These are phyloP conservation scores for Citrus trifoliata DNA, from an alignment of 345 rosid genomes.

Conservation along the genomic window DNA sequence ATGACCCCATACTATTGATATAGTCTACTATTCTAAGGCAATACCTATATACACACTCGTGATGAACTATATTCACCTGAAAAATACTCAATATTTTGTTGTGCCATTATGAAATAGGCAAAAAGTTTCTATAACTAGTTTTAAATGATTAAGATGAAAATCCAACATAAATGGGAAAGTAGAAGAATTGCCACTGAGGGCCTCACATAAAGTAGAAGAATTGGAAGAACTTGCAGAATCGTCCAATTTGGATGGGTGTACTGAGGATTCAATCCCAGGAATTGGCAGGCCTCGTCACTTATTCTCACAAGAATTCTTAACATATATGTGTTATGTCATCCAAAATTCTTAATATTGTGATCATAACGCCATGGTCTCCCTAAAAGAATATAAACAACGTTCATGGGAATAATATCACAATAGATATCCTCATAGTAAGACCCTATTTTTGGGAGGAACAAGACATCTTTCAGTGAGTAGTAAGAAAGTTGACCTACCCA, in stretches of 20 bases:
- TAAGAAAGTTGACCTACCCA: background rate
- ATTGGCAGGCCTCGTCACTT: slow-evolving; percentile 53
- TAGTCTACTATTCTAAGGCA: too few relatives aligned
- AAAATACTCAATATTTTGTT: background rate
- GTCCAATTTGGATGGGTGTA: slow-evolving; percentile 99
- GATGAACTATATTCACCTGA: background rate
- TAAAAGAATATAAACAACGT: background rate
- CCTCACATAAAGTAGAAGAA: slow-evolving; percentile 96
- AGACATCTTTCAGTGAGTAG: background rate
- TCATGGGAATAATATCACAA: background rate
- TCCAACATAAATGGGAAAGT: background rate
- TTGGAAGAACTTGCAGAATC: slow-evolving; percentile 95
- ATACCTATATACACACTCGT: background rate
- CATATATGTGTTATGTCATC: background rate
- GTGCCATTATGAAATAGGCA: background rate
- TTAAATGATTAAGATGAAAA: background rate
- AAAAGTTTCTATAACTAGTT: background rate
- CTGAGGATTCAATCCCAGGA: slow-evolving; percentile 86
- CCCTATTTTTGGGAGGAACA: background rate
- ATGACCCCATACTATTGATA: too few relatives aligned
- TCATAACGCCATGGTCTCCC: background rate
- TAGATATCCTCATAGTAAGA: background rate
- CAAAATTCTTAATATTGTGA: background rate
- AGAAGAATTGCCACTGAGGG: slow-evolving; percentile 86
- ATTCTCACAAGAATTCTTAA: too few relatives aligned